These are phyloP conservation scores for Boletales sp. DNA, from an alignment of 768 basidiomycete genomes.

Conservation along the genomic window DNA sequence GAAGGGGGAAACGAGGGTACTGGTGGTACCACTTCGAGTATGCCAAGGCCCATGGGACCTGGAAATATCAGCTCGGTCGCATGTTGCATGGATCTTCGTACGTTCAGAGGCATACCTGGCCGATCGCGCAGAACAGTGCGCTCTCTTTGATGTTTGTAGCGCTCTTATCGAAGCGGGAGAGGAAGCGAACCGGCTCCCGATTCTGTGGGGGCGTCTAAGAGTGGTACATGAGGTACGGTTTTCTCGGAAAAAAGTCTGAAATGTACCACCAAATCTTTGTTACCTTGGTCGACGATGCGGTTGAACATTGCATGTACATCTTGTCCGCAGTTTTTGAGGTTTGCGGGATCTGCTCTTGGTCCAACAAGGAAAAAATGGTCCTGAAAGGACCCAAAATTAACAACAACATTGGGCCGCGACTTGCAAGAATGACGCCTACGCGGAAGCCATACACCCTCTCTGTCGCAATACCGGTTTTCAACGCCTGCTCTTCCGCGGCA, in stretches of 20 bases:
- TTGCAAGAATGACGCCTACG: slow-evolving; percentile 26
- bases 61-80: background rate
- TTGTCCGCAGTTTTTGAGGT: slow-evolving; percentile 29
- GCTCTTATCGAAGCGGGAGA: slow-evolving; percentile 56
- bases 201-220: slow-evolving; percentile 26
- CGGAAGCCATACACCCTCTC: slow-evolving; percentile 42
- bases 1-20: slow-evolving; percentile 49
- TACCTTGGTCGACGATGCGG: slow-evolving; percentile 44
- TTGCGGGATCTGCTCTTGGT: slow-evolving; percentile 45
- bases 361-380: slow-evolving; percentile 54
- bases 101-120: slow-evolving; percentile 34
- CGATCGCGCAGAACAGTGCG: slow-evolving; percentile 44
- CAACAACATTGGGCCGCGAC: background rate
- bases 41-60: slow-evolving; percentile 53
- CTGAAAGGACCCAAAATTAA: slow-evolving; percentile 15
- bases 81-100: background rate
- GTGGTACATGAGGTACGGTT: background rate
- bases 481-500: slow-evolving; percentile 43
- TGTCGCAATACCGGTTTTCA: slow-evolving; percentile 30
- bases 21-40: slow-evolving; percentile 61
- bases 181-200: slow-evolving; percentile 43
- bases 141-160: slow-evolving; percentile 60
- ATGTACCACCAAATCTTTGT: slow-evolving; percentile 39
- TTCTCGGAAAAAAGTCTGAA: background rate
- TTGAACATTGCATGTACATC: slow-evolving; percentile 42